Evolutionary conservation across 306 rosid species (phyloP), one percentile per base, ranked within the genome.

Genomic region (Mimosa pudica): DNA sequence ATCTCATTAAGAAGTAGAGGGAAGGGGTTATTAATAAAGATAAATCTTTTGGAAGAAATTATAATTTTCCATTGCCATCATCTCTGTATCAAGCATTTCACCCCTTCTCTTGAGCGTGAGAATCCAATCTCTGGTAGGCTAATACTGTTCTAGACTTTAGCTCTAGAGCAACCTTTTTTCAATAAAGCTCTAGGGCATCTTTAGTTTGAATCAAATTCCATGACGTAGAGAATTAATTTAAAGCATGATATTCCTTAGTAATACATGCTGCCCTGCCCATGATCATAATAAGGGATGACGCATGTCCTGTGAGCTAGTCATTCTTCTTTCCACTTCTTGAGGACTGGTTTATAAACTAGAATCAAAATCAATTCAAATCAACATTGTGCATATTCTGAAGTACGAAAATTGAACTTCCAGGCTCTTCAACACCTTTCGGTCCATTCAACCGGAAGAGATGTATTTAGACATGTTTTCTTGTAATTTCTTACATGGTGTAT

Each of bases 181-280:
- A 24, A 0, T 24, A 24, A 24, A 48, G 70, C 58, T 18, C 48
- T 48, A 71, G 75, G 77, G 80, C 84, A 82, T 79, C 79, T 79
- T 82, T 1, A 71, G 46, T 16, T 36, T 73, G 84, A 80, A 82
- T 79, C 57, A 32, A 66, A 76, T 80, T 82, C 72, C 67, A 67
- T 72, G 44, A 42, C 71, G 71, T 72, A 60, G 36, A 79, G 58
- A 82, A 76, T 64, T 51, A 33, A 54, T 7, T 69, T 44, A 68
- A 42, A 68, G 73, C 6, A 68, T 68, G 17, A 42, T 68, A 68
- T 68, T 24, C 35, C 67, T 30, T 20, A 4, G 30, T 24, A 60
- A 36, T 0, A 38, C 14, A 24, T 24, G 30, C 30, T 18, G 3
- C 9, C 2, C 3, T 38, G 4, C 1, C 70, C 5, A 64, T 36